phyloP scores from a whole-genome alignment of 2,329 filamentous ascomycete genomes.

The Calonectria honghensis region DNA sequence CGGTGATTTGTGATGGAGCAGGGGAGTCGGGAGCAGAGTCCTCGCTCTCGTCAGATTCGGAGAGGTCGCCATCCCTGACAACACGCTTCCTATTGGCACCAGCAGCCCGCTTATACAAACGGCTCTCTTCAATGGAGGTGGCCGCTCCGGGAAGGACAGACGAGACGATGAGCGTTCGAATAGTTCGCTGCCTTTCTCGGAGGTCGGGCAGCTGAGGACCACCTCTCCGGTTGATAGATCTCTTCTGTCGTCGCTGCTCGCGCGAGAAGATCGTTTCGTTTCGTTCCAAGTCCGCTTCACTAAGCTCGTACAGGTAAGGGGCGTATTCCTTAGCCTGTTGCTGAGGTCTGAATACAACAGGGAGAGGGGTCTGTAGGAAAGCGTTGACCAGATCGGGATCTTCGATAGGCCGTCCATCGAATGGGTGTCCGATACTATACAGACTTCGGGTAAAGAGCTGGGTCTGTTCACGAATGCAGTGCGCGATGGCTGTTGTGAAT shows the following conservation, averaged over 20 bases:
- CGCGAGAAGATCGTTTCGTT: constrained; percentile 95
- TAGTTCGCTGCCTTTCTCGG: constrained; percentile 94
- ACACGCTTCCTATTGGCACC: constrained; percentile 75
- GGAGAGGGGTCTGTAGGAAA: constrained; percentile 89
- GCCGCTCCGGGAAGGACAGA: constrained; percentile 93
- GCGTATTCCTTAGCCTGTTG: constrained; percentile 96
- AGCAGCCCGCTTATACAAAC: constrained; percentile 87
- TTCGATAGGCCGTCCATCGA: constrained; percentile 94
- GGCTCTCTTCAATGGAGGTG: constrained; percentile 85
- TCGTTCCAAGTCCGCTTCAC: constrained; percentile 90
- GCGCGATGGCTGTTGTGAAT: constrained; percentile 97
- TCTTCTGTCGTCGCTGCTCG: constrained; percentile 95
- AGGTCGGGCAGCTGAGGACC: constrained; percentile 96
- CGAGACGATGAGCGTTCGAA: constrained; percentile 93
- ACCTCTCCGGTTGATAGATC: constrained; percentile 93
- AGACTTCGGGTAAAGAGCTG: constrained; percentile 96
- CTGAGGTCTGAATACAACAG: constrained; percentile 89
- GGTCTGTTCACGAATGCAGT: constrained; percentile 96
- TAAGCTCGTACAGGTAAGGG: constrained; percentile 95
- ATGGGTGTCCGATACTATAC: constrained; percentile 94
- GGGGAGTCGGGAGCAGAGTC: constrained; percentile 92
- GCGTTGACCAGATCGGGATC: constrained; percentile 91
- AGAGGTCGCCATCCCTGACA: constrained; percentile 79
- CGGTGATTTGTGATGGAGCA: constrained; percentile 80
- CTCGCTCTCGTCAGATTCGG: constrained; percentile 94